Evolutionary conservation across 2,329 filamentous ascomycete species (phyloP), one percentile per base, ranked within the genome.

Genomic region (Alternaria gansuensis): DNA sequence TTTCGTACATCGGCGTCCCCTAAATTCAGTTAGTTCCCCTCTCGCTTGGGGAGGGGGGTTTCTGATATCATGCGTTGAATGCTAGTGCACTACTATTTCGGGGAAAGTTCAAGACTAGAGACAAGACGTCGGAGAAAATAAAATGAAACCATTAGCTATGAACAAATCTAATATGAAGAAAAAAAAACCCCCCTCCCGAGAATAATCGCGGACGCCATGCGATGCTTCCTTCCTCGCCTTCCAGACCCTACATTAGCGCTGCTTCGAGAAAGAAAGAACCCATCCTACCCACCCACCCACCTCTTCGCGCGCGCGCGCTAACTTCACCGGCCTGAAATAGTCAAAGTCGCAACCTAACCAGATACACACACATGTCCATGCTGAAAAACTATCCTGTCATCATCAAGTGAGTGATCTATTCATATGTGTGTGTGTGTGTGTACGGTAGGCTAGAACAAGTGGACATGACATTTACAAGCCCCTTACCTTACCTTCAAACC

Each of bases 121-220:
- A 14, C 48, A n/a, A 50, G 37, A 24, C 44, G 23, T 36, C 11
- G 21, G 44, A 48, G 44, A 21, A 17, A 17, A 17, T 17, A 17
- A 17, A 17, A 17, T 17, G 17, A 17, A 17, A 17, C 17, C 17
- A 17, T 17, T 17, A 17, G 17, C 17, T 17, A 17, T 17, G 17
- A 17, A 17, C 17, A 17, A 17, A 17, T 17, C 17, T 17, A 17
- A 17, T 17, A 17, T 17, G 17, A 17, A 17, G 17, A 17, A 17
- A 17, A 17, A 17, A 17, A 26, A 50, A 55, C 33, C 52, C 52
- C 33, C 52, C 52, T 50, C 21, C 52, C 52, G 52, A 55, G 44
- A 55, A 50, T 55, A 29, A 34, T 40, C 45, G 29, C 52, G 52
- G 14, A 9, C 10, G 29, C 14, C 14, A 50, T 37, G 45, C 13